Evolutionary conservation across 306 rosid species (phyloP).

Genomic region (Castanea mollissima): DNA sequence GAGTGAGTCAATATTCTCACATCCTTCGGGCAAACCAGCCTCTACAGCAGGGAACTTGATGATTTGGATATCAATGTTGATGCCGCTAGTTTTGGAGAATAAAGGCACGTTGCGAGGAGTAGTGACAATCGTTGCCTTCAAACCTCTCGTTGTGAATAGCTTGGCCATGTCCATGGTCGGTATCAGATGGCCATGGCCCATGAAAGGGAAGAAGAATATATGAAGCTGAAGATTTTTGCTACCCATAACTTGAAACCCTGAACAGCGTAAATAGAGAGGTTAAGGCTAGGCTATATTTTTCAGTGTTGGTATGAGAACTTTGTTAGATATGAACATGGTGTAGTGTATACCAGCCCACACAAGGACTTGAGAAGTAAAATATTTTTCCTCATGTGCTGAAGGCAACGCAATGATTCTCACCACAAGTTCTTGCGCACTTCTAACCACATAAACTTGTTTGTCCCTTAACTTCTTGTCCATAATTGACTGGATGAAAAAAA

Average conservation of each 20-base stretch:
- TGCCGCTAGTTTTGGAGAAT: not conserved
- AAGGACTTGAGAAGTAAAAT: too few species aligned
- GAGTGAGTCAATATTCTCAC: conserved; percentile 15
- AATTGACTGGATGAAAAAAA: too few species aligned
- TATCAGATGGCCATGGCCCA: conserved; percentile 40
- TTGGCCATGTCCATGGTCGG: conserved; percentile 45
- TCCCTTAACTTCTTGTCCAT: too few species aligned
- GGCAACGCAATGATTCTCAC: too few species aligned
- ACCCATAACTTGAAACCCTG: not conserved
- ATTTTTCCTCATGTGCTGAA: too few species aligned
- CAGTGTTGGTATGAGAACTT: too few species aligned
- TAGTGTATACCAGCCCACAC: too few species aligned
- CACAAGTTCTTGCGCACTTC: too few species aligned
- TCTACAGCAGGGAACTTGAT: conserved; percentile 19
- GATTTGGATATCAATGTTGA: conserved; percentile 14
- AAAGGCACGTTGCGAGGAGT: conserved; percentile 34
- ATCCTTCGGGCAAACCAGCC: conserved; percentile 32
- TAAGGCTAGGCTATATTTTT: too few species aligned
- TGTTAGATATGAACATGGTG: too few species aligned
- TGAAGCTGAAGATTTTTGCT: conserved; percentile 1
- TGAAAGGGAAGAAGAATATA: conserved; percentile 44
- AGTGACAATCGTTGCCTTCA: conserved; percentile 41
- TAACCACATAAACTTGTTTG: too few species aligned
- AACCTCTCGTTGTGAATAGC: conserved; percentile 33
- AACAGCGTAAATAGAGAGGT: too few species aligned